These are phyloP conservation scores for Aspergillus pseudonomiae DNA, from an alignment of 2,329 filamentous ascomycete species.

Conservation along the genomic window DNA sequence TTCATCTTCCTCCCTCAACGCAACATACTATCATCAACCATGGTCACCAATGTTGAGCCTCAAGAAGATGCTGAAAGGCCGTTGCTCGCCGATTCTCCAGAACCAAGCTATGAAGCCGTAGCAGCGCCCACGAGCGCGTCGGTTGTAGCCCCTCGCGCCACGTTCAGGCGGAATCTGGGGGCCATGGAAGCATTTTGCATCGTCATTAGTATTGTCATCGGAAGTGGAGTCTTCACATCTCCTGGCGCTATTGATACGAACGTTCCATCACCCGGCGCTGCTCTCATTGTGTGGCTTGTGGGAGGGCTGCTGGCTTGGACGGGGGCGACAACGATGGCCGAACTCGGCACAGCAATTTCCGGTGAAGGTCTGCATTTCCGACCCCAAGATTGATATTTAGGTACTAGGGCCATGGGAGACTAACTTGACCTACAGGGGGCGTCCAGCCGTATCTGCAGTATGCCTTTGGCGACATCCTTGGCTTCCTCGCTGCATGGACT, in stretches of 20 bases:
- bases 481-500: constrained; percentile 23
- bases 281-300: constrained; percentile 21
- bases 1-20: background rate
- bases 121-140: background rate
- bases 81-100: background rate
- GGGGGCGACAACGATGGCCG: constrained; percentile 21
- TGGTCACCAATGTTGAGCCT: background rate
- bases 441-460: constrained; percentile 23
- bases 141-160: background rate
- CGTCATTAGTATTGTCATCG: constrained; percentile 25
- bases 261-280: constrained; percentile 20
- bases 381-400: too few species aligned
- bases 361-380: constrained; percentile 16
- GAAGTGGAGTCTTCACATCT: constrained; percentile 22
- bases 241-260: constrained; percentile 22
- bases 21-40: background rate
- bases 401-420: background rate
- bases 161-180: constrained; percentile 20
- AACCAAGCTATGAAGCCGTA: background rate
- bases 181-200: constrained; percentile 22
- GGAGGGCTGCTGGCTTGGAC: constrained; percentile 22
- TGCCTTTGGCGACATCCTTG: constrained; percentile 22
- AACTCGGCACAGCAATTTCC: constrained; percentile 22
- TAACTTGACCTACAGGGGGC: constrained; percentile 5
- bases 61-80: background rate